Conservation (phyloP, 2,329 filamentous ascomycete species). For the Pseudocercospora macadamiae region DNA sequence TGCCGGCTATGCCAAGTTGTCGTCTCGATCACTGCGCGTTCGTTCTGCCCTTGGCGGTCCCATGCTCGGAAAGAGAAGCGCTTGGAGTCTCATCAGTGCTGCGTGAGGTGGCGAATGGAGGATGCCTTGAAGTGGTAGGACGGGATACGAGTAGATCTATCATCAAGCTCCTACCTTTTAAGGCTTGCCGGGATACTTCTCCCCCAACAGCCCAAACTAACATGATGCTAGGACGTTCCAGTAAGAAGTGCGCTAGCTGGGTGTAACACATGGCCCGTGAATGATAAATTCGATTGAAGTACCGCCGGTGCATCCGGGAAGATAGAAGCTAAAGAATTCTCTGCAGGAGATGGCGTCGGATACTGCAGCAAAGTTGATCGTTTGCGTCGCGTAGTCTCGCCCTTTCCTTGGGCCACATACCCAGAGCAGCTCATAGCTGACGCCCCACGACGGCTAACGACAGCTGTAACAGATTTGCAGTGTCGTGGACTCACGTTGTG, state of each 20-base stretch:
- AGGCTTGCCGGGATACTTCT: not conserved
- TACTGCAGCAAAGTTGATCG: not conserved
- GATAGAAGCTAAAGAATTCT: not conserved
- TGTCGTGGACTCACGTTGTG: not conserved
- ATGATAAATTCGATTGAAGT: not conserved
- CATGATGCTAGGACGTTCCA: conserved; percentile 1
- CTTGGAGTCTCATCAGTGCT: not conserved
- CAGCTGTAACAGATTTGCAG: not conserved
- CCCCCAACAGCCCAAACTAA: not conserved
- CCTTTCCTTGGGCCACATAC: not conserved
- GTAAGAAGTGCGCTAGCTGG: not conserved
- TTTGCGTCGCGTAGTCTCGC: not conserved
- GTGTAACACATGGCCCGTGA: conserved; percentile 7
- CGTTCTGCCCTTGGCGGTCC: not conserved
- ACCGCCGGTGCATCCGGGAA: not conserved
- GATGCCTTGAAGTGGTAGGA: not conserved
- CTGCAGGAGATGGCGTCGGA: not conserved
- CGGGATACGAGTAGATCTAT: not conserved
- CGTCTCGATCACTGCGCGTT: not conserved
- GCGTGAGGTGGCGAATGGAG: not conserved
- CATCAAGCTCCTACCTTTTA: conserved; percentile 2
- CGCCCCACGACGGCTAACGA: not conserved
- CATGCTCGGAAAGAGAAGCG: not conserved
- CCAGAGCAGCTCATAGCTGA: not conserved
- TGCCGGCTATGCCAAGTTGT: not conserved